These are phyloP conservation scores for Rhizopogon salebrosus DNA, from an alignment of 768 basidiomycete species.

Conservation along the genomic window DNA sequence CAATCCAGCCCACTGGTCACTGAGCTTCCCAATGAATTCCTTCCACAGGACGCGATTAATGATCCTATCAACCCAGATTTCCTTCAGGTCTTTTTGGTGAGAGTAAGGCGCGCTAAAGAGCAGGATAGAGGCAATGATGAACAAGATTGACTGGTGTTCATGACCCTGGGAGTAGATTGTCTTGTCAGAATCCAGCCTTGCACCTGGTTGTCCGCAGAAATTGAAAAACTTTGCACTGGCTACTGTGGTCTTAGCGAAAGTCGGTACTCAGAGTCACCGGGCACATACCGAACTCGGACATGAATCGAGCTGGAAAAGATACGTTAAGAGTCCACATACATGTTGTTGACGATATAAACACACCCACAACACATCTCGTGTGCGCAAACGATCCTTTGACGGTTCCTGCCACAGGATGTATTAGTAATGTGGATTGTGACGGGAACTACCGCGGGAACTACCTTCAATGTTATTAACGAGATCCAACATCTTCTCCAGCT, in stretches of 20 bases:
- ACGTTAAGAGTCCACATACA: neutral
- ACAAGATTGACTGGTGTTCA: conserved; percentile 24
- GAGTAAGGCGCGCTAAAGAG: conserved; percentile 43
- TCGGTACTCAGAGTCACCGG: neutral
- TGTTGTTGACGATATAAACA: neutral
- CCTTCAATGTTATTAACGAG: conserved; percentile 28
- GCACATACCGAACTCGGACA: conserved; percentile 36
- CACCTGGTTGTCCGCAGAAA: conserved; percentile 31
- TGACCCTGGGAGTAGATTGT: conserved; percentile 13
- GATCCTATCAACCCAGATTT: conserved; percentile 39
- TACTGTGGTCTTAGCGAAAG: conserved; percentile 5
- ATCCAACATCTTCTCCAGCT: conserved; percentile 31
- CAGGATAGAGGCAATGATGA: conserved; percentile 30
- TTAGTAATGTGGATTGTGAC: neutral
- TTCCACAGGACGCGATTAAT: conserved; percentile 35
- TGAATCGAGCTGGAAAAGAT: conserved; percentile 31
- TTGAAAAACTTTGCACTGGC: conserved; percentile 28
- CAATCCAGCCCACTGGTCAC: conserved; percentile 43
- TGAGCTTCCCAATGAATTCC: conserved; percentile 35
- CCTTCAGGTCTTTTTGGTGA: conserved; percentile 35
- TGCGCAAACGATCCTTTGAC: neutral
- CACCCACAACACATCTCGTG: neutral
- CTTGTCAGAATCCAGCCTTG: conserved; percentile 25
- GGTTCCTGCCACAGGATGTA: neutral
- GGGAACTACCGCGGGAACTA: conserved; percentile 9